Conservation (phyloP, 2,329 filamentous ascomycete species). For the Emergomyces orientalis region DNA sequence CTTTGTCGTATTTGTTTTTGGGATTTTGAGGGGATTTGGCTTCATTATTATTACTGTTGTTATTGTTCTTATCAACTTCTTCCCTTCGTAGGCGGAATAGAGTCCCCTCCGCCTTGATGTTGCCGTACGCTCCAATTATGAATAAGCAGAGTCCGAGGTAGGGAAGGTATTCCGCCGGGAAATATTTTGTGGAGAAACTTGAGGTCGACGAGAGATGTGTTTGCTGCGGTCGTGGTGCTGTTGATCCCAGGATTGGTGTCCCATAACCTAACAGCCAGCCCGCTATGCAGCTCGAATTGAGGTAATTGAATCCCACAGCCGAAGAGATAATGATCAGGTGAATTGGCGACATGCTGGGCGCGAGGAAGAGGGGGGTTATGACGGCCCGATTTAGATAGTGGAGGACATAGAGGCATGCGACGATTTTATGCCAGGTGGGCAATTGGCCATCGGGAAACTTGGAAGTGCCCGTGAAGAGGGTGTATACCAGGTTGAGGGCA, state of each 20-base stretch:
- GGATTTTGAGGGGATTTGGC: slow-evolving; percentile 22
- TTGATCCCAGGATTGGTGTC: slow-evolving; percentile 25
- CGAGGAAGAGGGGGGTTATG: slow-evolving; percentile 64
- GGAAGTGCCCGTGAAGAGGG: slow-evolving; percentile 58
- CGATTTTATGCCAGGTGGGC: slow-evolving; percentile 29
- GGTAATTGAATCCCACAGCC: slow-evolving; percentile 65
- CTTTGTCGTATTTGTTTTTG: slow-evolving; percentile 56
- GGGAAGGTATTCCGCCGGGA: slow-evolving; percentile 38
- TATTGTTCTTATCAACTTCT: slow-evolving; percentile 44
- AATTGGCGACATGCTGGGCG: slow-evolving; percentile 88
- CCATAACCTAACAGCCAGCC: slow-evolving; percentile 78
- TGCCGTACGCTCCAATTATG: slow-evolving; percentile 63
- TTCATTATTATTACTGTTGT: slow-evolving; percentile 34
- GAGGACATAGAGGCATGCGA: slow-evolving; percentile 48
- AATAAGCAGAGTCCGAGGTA: slow-evolving; percentile 64
- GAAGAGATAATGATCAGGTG: slow-evolving; percentile 57
- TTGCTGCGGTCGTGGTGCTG: slow-evolving; percentile 10
- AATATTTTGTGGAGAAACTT: slow-evolving; percentile 28
- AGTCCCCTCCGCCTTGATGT: slow-evolving; percentile 84
- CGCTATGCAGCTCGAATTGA: slow-evolving; percentile 69
- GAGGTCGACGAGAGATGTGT: not conserved
- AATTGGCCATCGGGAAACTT: slow-evolving; percentile 29
- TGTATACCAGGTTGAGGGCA: slow-evolving; percentile 67
- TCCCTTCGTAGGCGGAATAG: slow-evolving; percentile 74
- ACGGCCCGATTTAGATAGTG: slow-evolving; percentile 90